These are phyloP conservation scores for Hawksworthiomyces lignivorus DNA, from an alignment of 2,329 filamentous ascomycete genomes.

Conservation along the genomic window DNA sequence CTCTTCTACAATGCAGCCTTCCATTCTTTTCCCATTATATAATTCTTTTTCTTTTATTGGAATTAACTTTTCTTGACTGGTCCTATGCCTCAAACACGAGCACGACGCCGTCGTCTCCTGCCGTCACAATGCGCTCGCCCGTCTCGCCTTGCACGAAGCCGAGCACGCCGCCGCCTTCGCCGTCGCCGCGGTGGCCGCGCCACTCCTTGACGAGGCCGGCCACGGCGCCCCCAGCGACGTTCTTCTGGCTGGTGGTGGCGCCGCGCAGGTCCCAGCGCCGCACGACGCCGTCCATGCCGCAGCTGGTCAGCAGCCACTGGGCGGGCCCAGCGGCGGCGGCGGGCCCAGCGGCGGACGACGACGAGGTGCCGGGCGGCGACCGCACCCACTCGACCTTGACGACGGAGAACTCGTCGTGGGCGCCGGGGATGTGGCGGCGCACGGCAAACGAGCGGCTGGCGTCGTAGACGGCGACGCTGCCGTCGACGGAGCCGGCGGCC, in stretches of 20 bases:
- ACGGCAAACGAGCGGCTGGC: slow-evolving; percentile 78
- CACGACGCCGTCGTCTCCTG: slow-evolving; percentile 74
- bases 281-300: slow-evolving; percentile 87
- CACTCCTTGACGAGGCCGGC: slow-evolving; percentile 76
- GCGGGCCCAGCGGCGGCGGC: slow-evolving; percentile 24
- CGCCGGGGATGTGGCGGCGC: slow-evolving; percentile 71
- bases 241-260: slow-evolving; percentile 22
- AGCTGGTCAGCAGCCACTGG: slow-evolving; percentile 69
- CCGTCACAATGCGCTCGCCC: slow-evolving; percentile 73
- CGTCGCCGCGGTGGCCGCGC: slow-evolving; percentile 79
- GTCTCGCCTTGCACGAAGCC: slow-evolving; percentile 79
- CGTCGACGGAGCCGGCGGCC: slow-evolving; percentile 62
- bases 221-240: slow-evolving; percentile 37
- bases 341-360: too few relatives aligned
- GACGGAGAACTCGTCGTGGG: slow-evolving; percentile 81
- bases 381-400: slow-evolving; percentile 84
- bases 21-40: too few relatives aligned
- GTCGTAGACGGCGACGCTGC: slow-evolving; percentile 80
- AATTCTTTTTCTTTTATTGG: too few relatives aligned
- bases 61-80: not conserved
- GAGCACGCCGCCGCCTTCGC: slow-evolving; percentile 80
- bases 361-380: slow-evolving; percentile 15
- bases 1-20: too few relatives aligned
- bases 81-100: slow-evolving; percentile 56
- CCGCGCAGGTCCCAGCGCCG: slow-evolving; percentile 75